Base-by-base conservation (phyloP, 768 basidiomycete genomes). In the Boletus subcaerulescens region DNA sequence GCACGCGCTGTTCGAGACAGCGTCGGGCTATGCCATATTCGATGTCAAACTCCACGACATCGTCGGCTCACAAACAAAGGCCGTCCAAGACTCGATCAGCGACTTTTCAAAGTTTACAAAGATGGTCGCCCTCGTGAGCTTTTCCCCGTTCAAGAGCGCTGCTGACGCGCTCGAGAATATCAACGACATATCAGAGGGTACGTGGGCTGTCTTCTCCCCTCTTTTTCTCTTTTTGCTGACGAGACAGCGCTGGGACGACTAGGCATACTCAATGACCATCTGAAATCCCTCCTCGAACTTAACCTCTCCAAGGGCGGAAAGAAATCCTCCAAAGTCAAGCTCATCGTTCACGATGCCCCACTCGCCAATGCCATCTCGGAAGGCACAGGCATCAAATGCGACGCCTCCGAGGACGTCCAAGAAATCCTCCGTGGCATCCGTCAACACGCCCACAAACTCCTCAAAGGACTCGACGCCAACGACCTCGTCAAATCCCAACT, bases 171-270 rank as follows among this genome's bases (percentile, higher is more conserved):
- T 98, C 61, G 93, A 98, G 76, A 98, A 97, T 63, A 87, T 88
- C 48, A 98, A 98, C 68, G 96, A 98, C 73, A 73, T 98, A 15
- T 97, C 95, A 11, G 95, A 98, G 79, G 93, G 96, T 93, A 57
- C 31, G 83, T 74, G 26, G 14, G 11, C 5, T 2, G 39, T 5
- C 5, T 12, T 3, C 29, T n/a, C 6, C 10, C 12, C 2, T 5
- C n/a, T 12, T n/a, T 39, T 50, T 50, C n/a, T 32, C 4, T 36
- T 15, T 13, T 12, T 33, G 24, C 43, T 50, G 13, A 50, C 58
- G 52, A 39, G 17, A 6, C 15, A 12, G 15, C 35, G 15, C 35
- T 1, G 13, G 26, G 26, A 26, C 40, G 17, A 36, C 5, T 60
- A 96, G 94, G 93, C 55, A 82, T 94, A 57, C 72, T 96, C 38